Evolutionary conservation across 2,329 filamentous ascomycete species (phyloP).

Genomic region (Didymella segeticola): DNA sequence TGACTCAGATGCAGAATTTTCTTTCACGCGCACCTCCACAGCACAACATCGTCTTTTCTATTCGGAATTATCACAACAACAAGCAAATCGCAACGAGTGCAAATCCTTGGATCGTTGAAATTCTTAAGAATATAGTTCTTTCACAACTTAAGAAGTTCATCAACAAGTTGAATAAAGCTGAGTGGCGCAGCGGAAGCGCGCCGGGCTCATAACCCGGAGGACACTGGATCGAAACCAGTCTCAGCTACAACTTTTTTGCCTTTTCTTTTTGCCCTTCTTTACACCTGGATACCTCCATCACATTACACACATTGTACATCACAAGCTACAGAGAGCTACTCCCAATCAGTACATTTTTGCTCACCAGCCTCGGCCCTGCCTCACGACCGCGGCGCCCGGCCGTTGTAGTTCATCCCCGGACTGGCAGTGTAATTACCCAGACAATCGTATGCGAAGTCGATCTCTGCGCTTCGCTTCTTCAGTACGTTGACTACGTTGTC

Average conservation of each 20-base stretch:
- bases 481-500: slow-evolving; percentile 37
- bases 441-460: slow-evolving; percentile 40
- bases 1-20: slow-evolving; percentile 5
- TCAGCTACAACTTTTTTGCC: slow-evolving; percentile 22
- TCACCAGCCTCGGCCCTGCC: neutral
- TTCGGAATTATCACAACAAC: too few relatives aligned
- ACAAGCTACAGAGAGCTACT: too few relatives aligned
- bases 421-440: slow-evolving; percentile 38
- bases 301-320: neutral
- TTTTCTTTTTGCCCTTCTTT: slow-evolving; percentile 1
- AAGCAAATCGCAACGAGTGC: too few relatives aligned
- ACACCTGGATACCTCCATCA: neutral
- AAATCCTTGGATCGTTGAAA: too few relatives aligned
- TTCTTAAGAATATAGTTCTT: neutral
- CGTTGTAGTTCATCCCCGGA: slow-evolving; percentile 37
- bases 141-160: neutral
- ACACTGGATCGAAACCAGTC: slow-evolving; percentile 33
- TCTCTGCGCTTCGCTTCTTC: slow-evolving; percentile 36
- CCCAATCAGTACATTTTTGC: neutral
- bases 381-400: slow-evolving; percentile 27
- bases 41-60: too few relatives aligned
- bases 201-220: slow-evolving; percentile 45
- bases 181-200: slow-evolving; percentile 42
- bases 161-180: slow-evolving; percentile 19
- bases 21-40: neutral